Evolutionary conservation across 352 stramenopile genomes (phyloP).

Genomic region (Phytophthora fragariae): DNA sequence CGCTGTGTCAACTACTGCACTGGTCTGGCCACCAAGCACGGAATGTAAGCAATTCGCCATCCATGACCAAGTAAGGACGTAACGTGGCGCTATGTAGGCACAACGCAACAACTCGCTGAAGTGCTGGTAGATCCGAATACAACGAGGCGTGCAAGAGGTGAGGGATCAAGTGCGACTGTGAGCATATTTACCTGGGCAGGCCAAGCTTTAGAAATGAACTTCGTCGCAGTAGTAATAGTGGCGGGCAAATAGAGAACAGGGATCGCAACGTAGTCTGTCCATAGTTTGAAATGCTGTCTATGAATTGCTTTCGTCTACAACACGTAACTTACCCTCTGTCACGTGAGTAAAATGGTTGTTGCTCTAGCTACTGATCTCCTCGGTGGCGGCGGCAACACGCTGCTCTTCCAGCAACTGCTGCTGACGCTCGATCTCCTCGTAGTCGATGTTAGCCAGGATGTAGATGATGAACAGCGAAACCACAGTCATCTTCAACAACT

Average conservation of each 20-base stretch:
- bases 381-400: constrained; percentile 29
- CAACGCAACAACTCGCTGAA: neutral
- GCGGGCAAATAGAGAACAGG: constrained; percentile 25
- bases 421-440: constrained; percentile 91
- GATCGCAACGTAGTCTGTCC: constrained; percentile 15
- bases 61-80: constrained; percentile 22
- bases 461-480: constrained; percentile 89
- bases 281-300: constrained; percentile 20
- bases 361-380: constrained; percentile 55
- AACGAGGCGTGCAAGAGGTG: neutral
- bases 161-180: neutral
- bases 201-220: neutral
- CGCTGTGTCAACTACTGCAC: constrained; percentile 81
- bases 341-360: constrained; percentile 14
- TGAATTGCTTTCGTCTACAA: constrained; percentile 17
- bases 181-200: neutral
- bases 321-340: constrained; percentile 6
- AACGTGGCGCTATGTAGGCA: neutral
- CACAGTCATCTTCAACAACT: constrained; percentile 88
- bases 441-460: constrained; percentile 89
- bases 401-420: constrained; percentile 81
- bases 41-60: constrained; percentile 13
- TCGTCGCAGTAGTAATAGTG: constrained; percentile 8
- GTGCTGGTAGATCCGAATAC: neutral
- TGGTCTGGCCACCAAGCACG: constrained; percentile 68